Evolutionary conservation across 73 alveolate genomes (phyloP), one percentile per base, ranked within the genome.

Genomic region (Effrenium voratum): DNA sequence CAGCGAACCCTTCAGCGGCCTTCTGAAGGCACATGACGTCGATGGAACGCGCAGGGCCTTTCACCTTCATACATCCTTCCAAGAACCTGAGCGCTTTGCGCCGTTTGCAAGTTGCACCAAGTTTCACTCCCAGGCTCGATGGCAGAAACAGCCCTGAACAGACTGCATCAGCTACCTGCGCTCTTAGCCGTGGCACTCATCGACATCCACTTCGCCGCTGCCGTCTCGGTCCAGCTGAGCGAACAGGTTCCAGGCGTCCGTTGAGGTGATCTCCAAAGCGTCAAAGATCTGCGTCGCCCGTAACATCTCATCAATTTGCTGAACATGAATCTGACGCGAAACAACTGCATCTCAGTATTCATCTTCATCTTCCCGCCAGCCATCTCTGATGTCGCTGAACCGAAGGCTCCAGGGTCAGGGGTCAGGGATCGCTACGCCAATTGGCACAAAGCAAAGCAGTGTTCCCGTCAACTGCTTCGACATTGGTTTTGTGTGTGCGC

Each of bases 121-220:
- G 68, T 55, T 55, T 55, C 30, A 22, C 30, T 55, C 68, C 68
- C 68, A 12, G 22, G 68, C 30, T 55, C 68, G 30, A n/a, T n/a
- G n/a, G n/a, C n/a, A n/a, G n/a, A n/a, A n/a, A n/a, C n/a, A n/a
- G n/a, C n/a, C n/a, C n/a, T n/a, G n/a, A n/a, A n/a, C n/a, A n/a
- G n/a, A n/a, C n/a, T n/a, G n/a, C n/a, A n/a, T n/a, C n/a, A n/a
- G n/a, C 30, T 55, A 22, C 30, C 30, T 30, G 15, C 8, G 43
- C 0, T 34, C 1, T 40, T 16, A 44, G 32, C 76, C 86, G 46
- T 2, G 96, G 22, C 24, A 34, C 96, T 90, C 96, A 43, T 90
- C 96, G 72, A 90, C 96, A 19, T 90, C 96, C 43, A 90, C 96
- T 43, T 90, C 96, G 34, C 96, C 96, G 59, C 96, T 90, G 0